Percentiles rank a stretch among this genome's conserved stretches.
Conservation (phyloP, 345 rosid genomes). For the Populus tremula region DNA sequence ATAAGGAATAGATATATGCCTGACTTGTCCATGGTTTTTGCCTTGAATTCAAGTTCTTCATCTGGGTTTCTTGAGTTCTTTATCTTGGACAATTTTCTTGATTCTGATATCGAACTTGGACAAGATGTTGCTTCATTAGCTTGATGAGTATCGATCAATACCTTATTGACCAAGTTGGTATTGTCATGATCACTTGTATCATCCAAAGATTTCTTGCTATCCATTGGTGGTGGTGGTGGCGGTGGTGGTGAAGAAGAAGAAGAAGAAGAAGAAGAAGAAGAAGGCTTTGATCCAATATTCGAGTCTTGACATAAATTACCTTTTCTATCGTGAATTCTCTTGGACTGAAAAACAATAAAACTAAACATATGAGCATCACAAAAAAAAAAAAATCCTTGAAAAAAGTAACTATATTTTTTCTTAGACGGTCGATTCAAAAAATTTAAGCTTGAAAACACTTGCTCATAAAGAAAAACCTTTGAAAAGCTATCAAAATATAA, state of each 20-base stretch:
- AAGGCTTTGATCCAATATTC: constrained; percentile 10
- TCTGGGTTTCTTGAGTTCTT: neutral
- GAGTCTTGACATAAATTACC: constrained; percentile 10
- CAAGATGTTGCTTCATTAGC: neutral
- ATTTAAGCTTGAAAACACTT: neutral
- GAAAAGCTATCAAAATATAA: neutral
- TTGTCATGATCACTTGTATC: neutral
- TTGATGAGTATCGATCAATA: neutral
- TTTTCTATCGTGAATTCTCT: constrained; percentile 24
- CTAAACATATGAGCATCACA: neutral
- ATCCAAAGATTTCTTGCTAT: neutral
- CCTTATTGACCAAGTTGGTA: neutral
- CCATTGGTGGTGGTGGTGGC: neutral
- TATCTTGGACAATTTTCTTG: neutral
- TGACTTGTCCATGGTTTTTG: neutral
- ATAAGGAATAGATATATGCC: constrained; percentile 18
- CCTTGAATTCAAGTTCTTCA: constrained; percentile 4
- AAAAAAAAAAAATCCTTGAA: neutral
- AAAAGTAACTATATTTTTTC: too few relatives aligned
- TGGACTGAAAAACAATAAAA: constrained; percentile 18
- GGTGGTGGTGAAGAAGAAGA: neutral
- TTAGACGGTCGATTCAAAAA: neutral
- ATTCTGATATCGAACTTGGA: constrained; percentile 12
- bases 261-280: neutral
- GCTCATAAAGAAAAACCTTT: neutral